A percentile compares a stretch with the other conserved stretches of the same genome.
Evolutionary conservation across 768 basidiomycete species (phyloP).

Genomic region (Pisolithus marmoratus): DNA sequence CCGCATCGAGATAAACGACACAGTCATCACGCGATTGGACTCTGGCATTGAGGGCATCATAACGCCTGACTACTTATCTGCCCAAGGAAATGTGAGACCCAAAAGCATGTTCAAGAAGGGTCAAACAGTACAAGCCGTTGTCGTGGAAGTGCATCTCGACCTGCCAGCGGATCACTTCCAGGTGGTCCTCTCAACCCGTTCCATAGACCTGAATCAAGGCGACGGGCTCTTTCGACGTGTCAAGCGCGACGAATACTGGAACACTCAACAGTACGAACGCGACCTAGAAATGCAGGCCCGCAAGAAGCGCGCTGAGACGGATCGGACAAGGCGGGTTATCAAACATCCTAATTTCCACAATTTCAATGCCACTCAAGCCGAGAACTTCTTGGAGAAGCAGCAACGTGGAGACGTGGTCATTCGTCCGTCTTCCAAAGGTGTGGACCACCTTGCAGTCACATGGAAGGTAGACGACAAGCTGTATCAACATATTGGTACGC

Average conservation of each 20-base stretch:
- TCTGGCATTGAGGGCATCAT: slow-evolving; percentile 89
- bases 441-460: slow-evolving; percentile 90
- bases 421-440: slow-evolving; percentile 90
- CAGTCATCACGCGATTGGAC: slow-evolving; percentile 73
- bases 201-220: slow-evolving; percentile 52
- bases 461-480: slow-evolving; percentile 98
- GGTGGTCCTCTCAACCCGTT: slow-evolving; percentile 72
- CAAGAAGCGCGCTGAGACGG: slow-evolving; percentile 82
- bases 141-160: slow-evolving; percentile 66
- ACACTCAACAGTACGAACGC: slow-evolving; percentile 54
- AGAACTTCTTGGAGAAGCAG: slow-evolving; percentile 81
- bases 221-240: slow-evolving; percentile 60
- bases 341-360: slow-evolving; percentile 99
- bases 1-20: slow-evolving; percentile 36
- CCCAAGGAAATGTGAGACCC: slow-evolving; percentile 35
- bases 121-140: slow-evolving; percentile 73
- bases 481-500: slow-evolving; percentile 92
- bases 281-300: slow-evolving; percentile 70
- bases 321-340: slow-evolving; percentile 77
- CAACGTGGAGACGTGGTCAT: slow-evolving; percentile 96
- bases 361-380: slow-evolving; percentile 85
- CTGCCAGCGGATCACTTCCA: slow-evolving; percentile 55
- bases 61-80: slow-evolving; percentile 50
- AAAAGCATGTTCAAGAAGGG: slow-evolving; percentile 62
- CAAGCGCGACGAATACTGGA: slow-evolving; percentile 58